Conservation (phyloP, 768 basidiomycete species). For the Auricularia sp. region DNA sequence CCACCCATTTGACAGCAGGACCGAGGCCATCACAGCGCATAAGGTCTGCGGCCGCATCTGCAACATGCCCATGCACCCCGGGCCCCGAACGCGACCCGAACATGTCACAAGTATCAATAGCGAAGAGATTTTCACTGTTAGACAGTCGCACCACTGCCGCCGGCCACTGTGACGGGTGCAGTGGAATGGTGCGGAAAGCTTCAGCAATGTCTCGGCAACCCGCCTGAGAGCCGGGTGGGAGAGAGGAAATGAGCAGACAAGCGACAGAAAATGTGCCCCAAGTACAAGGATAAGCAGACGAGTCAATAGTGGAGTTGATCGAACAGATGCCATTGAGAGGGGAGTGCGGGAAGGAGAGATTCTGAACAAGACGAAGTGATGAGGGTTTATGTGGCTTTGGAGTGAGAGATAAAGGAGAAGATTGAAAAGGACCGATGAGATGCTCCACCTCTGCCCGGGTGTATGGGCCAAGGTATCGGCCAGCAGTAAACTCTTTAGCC, state of each 20-base stretch:
- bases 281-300: slow-evolving; percentile 29
- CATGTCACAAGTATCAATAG: background rate
- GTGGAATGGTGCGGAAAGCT: slow-evolving; percentile 28
- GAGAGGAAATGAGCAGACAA: slow-evolving; percentile 19
- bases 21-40: background rate
- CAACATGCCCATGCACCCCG: background rate
- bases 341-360: slow-evolving; percentile 24
- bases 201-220: slow-evolving; percentile 28
- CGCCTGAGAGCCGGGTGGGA: slow-evolving; percentile 31
- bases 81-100: background rate
- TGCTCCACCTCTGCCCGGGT: slow-evolving; percentile 16
- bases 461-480: slow-evolving; percentile 26
- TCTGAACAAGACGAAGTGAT: slow-evolving; percentile 28
- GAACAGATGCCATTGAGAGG: slow-evolving; percentile 9
- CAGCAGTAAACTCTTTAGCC: slow-evolving; percentile 2
- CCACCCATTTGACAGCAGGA: background rate
- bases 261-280: slow-evolving; percentile 35
- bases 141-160: slow-evolving; percentile 17
- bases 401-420: slow-evolving; percentile 28
- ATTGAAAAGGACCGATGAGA: slow-evolving; percentile 30
- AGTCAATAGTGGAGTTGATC: slow-evolving; percentile 24
- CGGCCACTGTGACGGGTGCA: slow-evolving; percentile 28
- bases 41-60: background rate
- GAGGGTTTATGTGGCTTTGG: slow-evolving; percentile 26
- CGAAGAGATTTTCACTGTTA: background rate